These are phyloP conservation scores for Diaporthe batatas DNA, from an alignment of 2,329 filamentous ascomycete species.

Conservation along the genomic window DNA sequence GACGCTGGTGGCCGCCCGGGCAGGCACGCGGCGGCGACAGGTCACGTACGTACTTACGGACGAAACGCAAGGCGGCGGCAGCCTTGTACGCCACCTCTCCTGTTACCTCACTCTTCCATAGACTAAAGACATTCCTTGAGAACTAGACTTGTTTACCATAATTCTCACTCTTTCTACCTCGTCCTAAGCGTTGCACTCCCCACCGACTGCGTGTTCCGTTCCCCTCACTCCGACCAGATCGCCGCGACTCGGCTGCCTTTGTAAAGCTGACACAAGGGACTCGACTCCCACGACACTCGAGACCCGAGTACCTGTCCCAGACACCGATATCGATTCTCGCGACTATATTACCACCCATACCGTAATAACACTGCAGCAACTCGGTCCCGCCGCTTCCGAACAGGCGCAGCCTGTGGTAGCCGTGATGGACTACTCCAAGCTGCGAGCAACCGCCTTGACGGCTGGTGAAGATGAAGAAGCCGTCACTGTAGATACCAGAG, in stretches of 20 bases:
- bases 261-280: background rate
- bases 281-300: background rate
- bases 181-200: background rate
- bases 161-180: background rate
- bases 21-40: conserved; percentile 19
- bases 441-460: conserved; percentile 88
- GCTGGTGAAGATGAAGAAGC: conserved; percentile 94
- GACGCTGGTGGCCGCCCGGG: conserved; percentile 10
- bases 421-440: conserved; percentile 77
- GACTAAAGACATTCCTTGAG: conserved; percentile 5
- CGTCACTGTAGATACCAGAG: conserved; percentile 96
- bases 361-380: background rate
- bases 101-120: background rate
- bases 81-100: conserved; percentile 7
- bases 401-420: conserved; percentile 20
- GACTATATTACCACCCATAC: background rate
- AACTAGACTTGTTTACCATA: conserved; percentile 15
- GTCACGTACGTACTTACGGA: background rate
- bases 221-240: background rate
- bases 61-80: conserved; percentile 37
- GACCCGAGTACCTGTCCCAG: background rate
- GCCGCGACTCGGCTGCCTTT: background rate
- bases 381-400: conserved; percentile 31
- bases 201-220: background rate
- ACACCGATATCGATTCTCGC: background rate